phyloP scores from a whole-genome alignment of 495 filamentous ascomycete genomes.

The Chaetomidium leptoderma region DNA sequence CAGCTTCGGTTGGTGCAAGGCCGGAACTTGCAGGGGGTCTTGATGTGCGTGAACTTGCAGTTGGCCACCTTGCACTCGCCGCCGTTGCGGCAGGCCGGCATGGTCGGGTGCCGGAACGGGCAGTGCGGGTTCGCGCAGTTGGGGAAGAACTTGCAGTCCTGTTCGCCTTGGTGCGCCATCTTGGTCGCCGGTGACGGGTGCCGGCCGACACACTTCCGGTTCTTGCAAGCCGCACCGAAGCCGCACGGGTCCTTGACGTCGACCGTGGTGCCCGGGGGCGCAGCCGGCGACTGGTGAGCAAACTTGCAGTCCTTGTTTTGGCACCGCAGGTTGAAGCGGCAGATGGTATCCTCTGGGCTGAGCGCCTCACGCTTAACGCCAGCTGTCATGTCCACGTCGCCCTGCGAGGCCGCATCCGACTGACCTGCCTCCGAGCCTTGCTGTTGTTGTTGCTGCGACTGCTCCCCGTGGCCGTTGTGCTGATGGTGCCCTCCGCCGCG shows the following conservation, averaged over 20 bases:
- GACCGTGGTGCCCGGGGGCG: slow-evolving; percentile 68
- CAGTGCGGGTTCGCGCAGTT: slow-evolving; percentile 86
- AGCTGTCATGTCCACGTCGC: slow-evolving; percentile 51
- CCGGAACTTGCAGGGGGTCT: slow-evolving; percentile 81
- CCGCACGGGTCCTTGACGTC: slow-evolving; percentile 77
- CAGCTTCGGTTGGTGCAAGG: slow-evolving; percentile 84
- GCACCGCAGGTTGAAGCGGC: slow-evolving; percentile 84
- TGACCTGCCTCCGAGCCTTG: slow-evolving; percentile 25
- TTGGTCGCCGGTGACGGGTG: slow-evolving; percentile 89
- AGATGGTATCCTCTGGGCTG: slow-evolving; percentile 60
- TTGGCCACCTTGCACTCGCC: slow-evolving; percentile 77
- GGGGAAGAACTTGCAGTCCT: slow-evolving; percentile 90
- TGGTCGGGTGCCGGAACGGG: slow-evolving; percentile 80
- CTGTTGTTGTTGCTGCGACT: slow-evolving; percentile 24
- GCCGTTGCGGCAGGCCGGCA: slow-evolving; percentile 80
- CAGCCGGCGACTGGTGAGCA: slow-evolving; percentile 90
- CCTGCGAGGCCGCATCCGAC: slow-evolving; percentile 28
- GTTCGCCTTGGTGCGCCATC: slow-evolving; percentile 69
- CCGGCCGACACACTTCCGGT: slow-evolving; percentile 83
- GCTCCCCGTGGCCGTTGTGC: slow-evolving; percentile 28
- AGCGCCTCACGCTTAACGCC: slow-evolving; percentile 43
- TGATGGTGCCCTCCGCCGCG: slow-evolving; percentile 37
- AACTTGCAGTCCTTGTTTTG: slow-evolving; percentile 85
- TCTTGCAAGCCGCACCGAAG: slow-evolving; percentile 89
- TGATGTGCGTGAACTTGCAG: slow-evolving; percentile 85